Evolutionary conservation across 331 rosid species (phyloP).

Genomic region (Malus hybrid): DNA sequence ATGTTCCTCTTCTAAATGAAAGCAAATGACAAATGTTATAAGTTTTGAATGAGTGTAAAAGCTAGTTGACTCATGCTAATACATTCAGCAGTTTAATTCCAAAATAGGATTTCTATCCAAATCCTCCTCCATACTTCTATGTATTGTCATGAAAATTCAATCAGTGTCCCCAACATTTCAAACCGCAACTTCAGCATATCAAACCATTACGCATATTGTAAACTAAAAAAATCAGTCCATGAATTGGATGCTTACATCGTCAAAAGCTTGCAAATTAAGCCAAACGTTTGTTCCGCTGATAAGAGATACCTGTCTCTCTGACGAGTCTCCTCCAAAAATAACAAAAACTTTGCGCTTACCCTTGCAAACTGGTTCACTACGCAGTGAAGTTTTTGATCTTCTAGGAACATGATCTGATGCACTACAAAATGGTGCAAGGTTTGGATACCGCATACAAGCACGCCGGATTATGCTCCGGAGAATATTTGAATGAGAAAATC

Average conservation of each 20-base stretch:
- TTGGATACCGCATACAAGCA: slow-evolving; percentile 76
- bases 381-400: slow-evolving; percentile 29
- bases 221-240: background rate
- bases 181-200: background rate
- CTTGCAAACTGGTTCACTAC: slow-evolving; percentile 29
- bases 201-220: slow-evolving; percentile 8
- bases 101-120: background rate
- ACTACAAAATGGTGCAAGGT: slow-evolving; percentile 47
- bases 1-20: background rate
- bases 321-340: slow-evolving; percentile 90
- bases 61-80: background rate
- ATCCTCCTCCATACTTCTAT: background rate
- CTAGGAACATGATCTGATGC: slow-evolving; percentile 33
- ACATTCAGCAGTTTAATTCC: background rate
- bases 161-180: background rate
- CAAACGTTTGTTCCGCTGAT: slow-evolving; percentile 98
- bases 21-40: too few species aligned
- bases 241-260: slow-evolving; percentile 64
- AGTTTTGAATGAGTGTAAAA: background rate
- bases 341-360: slow-evolving; percentile 61
- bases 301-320: slow-evolving; percentile 97
- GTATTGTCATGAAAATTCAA: background rate
- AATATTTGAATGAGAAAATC: slow-evolving; percentile 88
- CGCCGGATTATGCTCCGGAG: slow-evolving; percentile 70
- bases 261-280: slow-evolving; percentile 88